Base-by-base conservation (phyloP, 148 eudicot genomes). In the Nepenthes mirabilis region DNA sequence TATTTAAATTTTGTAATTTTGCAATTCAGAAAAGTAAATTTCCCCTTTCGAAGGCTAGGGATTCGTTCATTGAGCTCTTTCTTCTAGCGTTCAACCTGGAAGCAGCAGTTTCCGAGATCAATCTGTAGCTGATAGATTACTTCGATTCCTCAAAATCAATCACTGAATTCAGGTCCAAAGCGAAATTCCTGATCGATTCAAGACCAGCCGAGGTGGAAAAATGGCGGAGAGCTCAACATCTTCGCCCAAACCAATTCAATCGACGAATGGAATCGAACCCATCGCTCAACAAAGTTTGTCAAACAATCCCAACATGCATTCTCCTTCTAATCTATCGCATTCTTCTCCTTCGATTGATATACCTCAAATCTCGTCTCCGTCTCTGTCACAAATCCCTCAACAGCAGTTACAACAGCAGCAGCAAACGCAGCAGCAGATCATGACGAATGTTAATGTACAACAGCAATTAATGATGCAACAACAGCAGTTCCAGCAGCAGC, bases 151-250 rank as follows among this genome's bases (percentile, higher is more conserved):
- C 23, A 23, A 23, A 23, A 23, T 23, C 23, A 23, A 23, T 23
- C 23, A 23, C 23, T 23, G 23, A 23, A 23, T 23, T 23, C 0
- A 23, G 23, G 23, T 23, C 23, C 23, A 23, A 23, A 23, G 23
- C 23, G 23, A 23, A 23, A 23, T 23, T 23, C 23, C 23, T 23
- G 23, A 23, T 23, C 23, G 23, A 23, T 23, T 23, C 23, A 23
- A 23, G 23, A 23, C 23, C 0, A 23, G 23, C 23, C 0, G 52
- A 12, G 48, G 55, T 11, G n/a, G 56, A 65, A 68, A 43, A 6
- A 78, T 83, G 89, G 77, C 81, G 33, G 89, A 80, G 7, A 74
- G 56, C 47, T 59, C 79, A 11, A 63, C 75, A 14, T 66, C 79
- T 1, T 71, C 83, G 8, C 77, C 85, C 1, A 77, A 72, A 52